A percentile compares a stretch with the other conserved stretches of the same genome.
Conservation (phyloP, 1,284 basidiomycete species). For the Gymnopus androsaceus region DNA sequence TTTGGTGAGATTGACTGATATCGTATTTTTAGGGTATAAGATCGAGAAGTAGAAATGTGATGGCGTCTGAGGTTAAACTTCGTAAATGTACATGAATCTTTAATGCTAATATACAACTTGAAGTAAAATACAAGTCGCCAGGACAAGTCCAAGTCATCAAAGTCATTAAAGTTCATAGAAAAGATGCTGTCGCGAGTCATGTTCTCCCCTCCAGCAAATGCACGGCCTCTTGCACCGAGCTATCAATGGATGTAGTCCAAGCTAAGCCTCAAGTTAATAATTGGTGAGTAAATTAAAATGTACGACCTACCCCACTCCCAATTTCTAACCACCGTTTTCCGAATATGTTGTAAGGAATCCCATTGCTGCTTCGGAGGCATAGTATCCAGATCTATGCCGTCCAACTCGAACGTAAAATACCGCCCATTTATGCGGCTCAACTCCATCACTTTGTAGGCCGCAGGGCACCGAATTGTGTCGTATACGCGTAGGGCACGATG, state of each 20-base stretch:
- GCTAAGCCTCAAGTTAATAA: slow-evolving; percentile 13
- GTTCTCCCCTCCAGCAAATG: slow-evolving; percentile 29
- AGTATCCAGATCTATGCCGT: slow-evolving; percentile 32
- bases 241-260: slow-evolving; percentile 37
- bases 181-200: too few relatives aligned
- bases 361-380: slow-evolving; percentile 31
- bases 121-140: too few relatives aligned
- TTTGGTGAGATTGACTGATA: too few relatives aligned
- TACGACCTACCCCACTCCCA: slow-evolving; percentile 43
- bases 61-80: too few relatives aligned
- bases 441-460: slow-evolving; percentile 39
- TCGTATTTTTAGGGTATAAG: too few relatives aligned
- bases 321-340: slow-evolving; percentile 38
- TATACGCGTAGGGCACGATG: slow-evolving; percentile 33
- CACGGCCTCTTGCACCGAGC: slow-evolving; percentile 35
- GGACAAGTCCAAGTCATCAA: too few relatives aligned
- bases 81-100: too few relatives aligned
- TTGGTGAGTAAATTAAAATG: background rate
- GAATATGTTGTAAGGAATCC: slow-evolving; percentile 33
- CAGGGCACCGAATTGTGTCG: slow-evolving; percentile 27
- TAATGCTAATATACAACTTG: too few relatives aligned
- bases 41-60: too few relatives aligned
- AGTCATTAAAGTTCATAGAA: too few relatives aligned
- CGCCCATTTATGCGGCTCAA: slow-evolving; percentile 47
- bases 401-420: slow-evolving; percentile 39